Conservation (phyloP, 768 basidiomycete species). For the Trichaptum fuscoviolaceum region DNA sequence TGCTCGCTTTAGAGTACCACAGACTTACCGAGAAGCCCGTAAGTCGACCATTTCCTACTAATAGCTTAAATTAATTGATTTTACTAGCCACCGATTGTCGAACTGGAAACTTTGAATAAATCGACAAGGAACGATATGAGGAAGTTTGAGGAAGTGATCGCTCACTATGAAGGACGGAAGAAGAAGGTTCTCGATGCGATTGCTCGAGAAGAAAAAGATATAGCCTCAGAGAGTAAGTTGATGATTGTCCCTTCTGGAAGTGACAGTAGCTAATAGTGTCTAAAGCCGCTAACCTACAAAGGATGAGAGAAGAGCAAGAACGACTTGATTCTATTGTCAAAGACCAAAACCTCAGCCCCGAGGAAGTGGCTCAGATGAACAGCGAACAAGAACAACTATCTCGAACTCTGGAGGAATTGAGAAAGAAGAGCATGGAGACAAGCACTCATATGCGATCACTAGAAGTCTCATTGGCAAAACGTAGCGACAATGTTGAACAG, state of each 20-base stretch:
- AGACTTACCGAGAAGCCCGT: neutral
- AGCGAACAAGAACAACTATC: constrained; percentile 78
- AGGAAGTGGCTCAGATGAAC: constrained; percentile 90
- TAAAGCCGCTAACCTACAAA: constrained; percentile 42
- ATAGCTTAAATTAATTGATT: neutral
- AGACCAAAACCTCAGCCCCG: constrained; percentile 83
- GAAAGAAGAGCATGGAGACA: constrained; percentile 67
- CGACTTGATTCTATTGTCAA: constrained; percentile 64
- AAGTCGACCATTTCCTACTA: constrained; percentile 12
- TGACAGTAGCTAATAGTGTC: neutral
- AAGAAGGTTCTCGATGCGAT: constrained; percentile 61
- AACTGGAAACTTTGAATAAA: constrained; percentile 56
- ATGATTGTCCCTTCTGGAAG: neutral
- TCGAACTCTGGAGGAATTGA: constrained; percentile 70
- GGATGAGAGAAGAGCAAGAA: constrained; percentile 58
- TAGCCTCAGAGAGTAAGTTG: constrained; percentile 41
- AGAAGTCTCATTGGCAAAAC: constrained; percentile 79
- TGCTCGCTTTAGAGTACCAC: constrained; percentile 47
- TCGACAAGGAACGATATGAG: constrained; percentile 67
- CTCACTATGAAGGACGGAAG: constrained; percentile 63
- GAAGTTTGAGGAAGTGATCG: constrained; percentile 72
- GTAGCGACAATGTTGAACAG: constrained; percentile 76
- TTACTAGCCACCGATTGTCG: constrained; percentile 55
- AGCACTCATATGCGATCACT: constrained; percentile 69
- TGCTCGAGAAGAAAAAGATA: constrained; percentile 57